phyloP scores from a whole-genome alignment of 2,329 filamentous ascomycete genomes.

The Tolypocladium inflatum region DNA sequence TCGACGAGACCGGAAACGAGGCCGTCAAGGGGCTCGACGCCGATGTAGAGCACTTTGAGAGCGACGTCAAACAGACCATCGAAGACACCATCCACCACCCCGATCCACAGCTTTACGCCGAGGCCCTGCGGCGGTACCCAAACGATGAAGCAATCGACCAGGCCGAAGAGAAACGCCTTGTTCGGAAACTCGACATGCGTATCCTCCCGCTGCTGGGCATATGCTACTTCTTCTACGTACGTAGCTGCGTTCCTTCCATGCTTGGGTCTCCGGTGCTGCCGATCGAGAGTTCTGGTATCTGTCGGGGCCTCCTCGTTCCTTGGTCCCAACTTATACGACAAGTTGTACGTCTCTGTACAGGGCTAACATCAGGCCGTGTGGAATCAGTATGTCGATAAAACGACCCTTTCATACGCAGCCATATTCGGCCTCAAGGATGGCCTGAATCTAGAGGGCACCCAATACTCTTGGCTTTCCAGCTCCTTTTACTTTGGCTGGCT shows the following conservation, averaged over 20 bases:
- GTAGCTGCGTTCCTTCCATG: background rate
- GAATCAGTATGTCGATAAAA: slow-evolving; percentile 30
- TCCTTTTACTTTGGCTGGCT: slow-evolving; percentile 29
- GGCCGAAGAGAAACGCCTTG: slow-evolving; percentile 19
- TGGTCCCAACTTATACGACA: too few relatives aligned
- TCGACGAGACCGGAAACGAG: background rate
- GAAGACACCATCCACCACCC: slow-evolving; percentile 10
- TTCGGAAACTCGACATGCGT: slow-evolving; percentile 26
- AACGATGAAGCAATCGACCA: slow-evolving; percentile 26
- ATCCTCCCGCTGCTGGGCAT: slow-evolving; percentile 27
- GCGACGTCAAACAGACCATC: slow-evolving; percentile 6
- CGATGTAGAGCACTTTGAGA: slow-evolving; percentile 10
- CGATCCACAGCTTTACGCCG: slow-evolving; percentile 19
- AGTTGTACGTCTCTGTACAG: background rate
- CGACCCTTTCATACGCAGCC: slow-evolving; percentile 51
- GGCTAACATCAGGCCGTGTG: background rate
- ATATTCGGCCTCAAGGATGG: slow-evolving; percentile 55
- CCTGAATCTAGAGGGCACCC: slow-evolving; percentile 42
- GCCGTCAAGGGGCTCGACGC: background rate
- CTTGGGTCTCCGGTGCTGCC: background rate
- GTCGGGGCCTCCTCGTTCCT: too few relatives aligned
- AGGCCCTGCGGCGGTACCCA: slow-evolving; percentile 25
- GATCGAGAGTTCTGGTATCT: background rate
- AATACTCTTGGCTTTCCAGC: slow-evolving; percentile 39
- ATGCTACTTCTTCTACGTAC: slow-evolving; percentile 30